Base-by-base conservation (phyloP, 2,329 filamentous ascomycete species). In the Ophiobolus disseminans region DNA sequence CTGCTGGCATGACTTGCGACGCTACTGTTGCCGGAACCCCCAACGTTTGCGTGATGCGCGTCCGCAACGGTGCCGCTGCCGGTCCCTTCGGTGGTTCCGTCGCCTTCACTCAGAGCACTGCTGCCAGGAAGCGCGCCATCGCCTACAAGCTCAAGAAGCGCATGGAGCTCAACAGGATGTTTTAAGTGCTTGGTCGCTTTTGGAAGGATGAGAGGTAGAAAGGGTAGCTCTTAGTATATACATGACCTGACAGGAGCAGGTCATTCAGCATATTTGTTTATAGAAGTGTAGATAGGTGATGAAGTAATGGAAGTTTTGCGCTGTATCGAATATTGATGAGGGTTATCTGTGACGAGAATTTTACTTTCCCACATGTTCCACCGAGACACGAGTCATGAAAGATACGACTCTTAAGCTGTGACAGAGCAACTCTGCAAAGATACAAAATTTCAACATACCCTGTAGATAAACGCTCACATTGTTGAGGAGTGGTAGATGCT, bases 21-120 rank as follows among this genome's bases (percentile, higher is more conserved):
- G 86, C 78, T 45, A 79, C 76, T 21, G 82, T 83, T 13, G 85
- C 77, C 36, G 84, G 82, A 13, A 83, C 79, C 13, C 61, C 76
- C 49, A 84, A 85, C 58, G 85, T 88, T 57, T 89, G 86, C 73
- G 75, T 89, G 51, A 84, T 86, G 36, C 82, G 85, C 43, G 77
- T 89, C 32, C 80, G 83, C 60, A 89, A 89, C 72, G 68, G 73
- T 10, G 82, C 86, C 13, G 73, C 77, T 23, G 84, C 85, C 17
- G 85, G 86, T 10, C 86, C 86, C 14, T 88, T 89, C 53, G 86
- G 86, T 61, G 86, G 86, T 36, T 84, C 82, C 11, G 84, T 80
- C 32, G 86, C 85, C 21, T 88, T 88, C 68, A 87, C 84, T 1
- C 83, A 86, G 77, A 78, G 77, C 47, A 40, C 78, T 13, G 76